Evolutionary conservation across 345 rosid genomes (phyloP), one percentile per base, ranked within the genome.

Genomic region (Salix viminalis): DNA sequence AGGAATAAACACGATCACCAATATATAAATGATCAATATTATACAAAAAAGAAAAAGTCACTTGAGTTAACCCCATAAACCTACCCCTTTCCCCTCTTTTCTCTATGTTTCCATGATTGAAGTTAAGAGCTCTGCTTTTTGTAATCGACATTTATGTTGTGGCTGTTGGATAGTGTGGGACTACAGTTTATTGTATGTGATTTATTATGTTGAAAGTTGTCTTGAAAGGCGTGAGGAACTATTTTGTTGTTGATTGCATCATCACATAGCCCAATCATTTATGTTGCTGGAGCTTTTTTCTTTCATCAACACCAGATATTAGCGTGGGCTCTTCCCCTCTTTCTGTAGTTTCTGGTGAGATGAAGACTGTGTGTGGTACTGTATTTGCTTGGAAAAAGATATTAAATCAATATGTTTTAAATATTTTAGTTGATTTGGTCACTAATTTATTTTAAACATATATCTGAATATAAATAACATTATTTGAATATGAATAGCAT

Each of bases 271-370:
- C 69, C 21, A 48, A 34, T 1, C 41, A 28, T 67, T 26, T 64
- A 19, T 34, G 9, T 75, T 66, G 21, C 48, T 52, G 44, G 34
- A 65, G 73, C 30, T 75, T 85, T 83, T 82, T 73, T 91, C 89
- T 85, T 85, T 76, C 69, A 88, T 84, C 75, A 58, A 7, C 69
- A 68, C 41, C 72, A 96, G 98, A 88, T 94, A 85, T 84, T 91
- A 94, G 79, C 90, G 89, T 7, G 90, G 86, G 65, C 91, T 96
- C 56, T 87, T 77, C 83, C 97, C 93, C 30, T 28, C 30, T 28
- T 28, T 28, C 30, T 28, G 30, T 3, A 28, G 30, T 28, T 28
- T 28, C 30, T 28, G 30, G 30, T 28, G 30, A 28, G 30, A 28
- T 28, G 30, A 28, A 28, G 30, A 28, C 30, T 28, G 30, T 28